These are phyloP conservation scores for Saccharomycopsis malanga DNA, from an alignment of 805 yeast species.

Conservation along the genomic window DNA sequence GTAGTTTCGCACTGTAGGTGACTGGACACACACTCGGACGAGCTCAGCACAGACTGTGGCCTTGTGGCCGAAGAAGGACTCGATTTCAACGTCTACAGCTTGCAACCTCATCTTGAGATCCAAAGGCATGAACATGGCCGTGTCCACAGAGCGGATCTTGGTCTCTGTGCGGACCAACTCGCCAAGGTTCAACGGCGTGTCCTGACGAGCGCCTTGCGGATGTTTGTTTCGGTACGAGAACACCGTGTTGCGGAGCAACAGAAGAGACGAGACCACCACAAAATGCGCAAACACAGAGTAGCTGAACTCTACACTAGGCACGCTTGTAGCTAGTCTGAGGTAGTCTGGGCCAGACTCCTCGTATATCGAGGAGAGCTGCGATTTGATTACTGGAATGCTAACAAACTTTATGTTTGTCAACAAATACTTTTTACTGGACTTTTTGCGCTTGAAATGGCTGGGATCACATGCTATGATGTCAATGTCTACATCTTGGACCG, in stretches of 20 bases:
- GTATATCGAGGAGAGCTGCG: slow-evolving; percentile 26
- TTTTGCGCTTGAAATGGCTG: slow-evolving; percentile 22
- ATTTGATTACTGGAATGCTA: slow-evolving; percentile 26
- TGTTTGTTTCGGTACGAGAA: slow-evolving; percentile 24
- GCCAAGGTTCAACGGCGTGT: not conserved
- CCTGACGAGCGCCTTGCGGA: not conserved
- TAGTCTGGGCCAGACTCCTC: not conserved
- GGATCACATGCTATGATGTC: slow-evolving; percentile 27
- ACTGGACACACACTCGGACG: slow-evolving; percentile 42
- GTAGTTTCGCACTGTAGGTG: slow-evolving; percentile 38
- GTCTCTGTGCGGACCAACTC: slow-evolving; percentile 25
- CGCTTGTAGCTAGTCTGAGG: slow-evolving; percentile 11
- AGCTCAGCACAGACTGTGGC: slow-evolving; percentile 28
- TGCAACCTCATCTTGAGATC: slow-evolving; percentile 45
- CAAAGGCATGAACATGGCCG: slow-evolving; percentile 37
- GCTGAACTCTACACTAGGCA: slow-evolving; percentile 28
- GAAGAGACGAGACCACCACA: slow-evolving; percentile 38
- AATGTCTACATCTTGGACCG: slow-evolving; percentile 17
- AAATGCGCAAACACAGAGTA: slow-evolving; percentile 40
- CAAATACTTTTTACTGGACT: slow-evolving; percentile 1
- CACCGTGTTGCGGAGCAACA: slow-evolving; percentile 38
- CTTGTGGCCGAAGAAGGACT: slow-evolving; percentile 24
- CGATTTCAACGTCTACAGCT: slow-evolving; percentile 27
- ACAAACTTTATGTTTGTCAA: slow-evolving; percentile 29
- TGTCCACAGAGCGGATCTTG: slow-evolving; percentile 25